Conservation (phyloP, 2,329 filamentous ascomycete genomes). For the Xylaria hypoxylon region DNA sequence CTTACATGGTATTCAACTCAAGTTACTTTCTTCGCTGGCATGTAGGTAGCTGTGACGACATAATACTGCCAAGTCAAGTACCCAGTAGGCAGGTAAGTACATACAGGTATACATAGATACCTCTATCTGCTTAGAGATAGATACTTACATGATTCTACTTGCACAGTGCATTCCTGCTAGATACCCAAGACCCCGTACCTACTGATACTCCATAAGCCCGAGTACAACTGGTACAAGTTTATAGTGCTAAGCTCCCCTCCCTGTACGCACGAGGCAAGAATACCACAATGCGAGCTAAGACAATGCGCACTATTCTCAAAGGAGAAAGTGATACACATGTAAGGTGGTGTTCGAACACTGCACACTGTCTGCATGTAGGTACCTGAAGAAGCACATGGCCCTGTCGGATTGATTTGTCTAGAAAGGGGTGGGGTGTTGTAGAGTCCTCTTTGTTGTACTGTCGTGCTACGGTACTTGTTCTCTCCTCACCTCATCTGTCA, state of each 20-base stretch:
- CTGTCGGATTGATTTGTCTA: conserved; percentile 31
- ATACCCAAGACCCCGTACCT: too few species aligned
- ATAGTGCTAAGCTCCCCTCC: conserved; percentile 13
- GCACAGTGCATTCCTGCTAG: background rate
- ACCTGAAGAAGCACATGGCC: conserved; percentile 39
- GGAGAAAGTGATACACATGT: conserved; percentile 33
- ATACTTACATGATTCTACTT: too few species aligned
- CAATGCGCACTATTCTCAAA: conserved; percentile 30
- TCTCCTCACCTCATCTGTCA: conserved; percentile 34
- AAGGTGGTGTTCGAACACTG: conserved; percentile 21
- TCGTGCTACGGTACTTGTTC: conserved; percentile 13
- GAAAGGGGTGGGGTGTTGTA: conserved; percentile 31
- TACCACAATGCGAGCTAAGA: conserved; percentile 27
- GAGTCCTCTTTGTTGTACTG: conserved; percentile 19
- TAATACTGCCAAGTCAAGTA: too few species aligned
- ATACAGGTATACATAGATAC: too few species aligned
- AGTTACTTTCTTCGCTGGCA: too few species aligned
- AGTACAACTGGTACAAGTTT: conserved; percentile 24
- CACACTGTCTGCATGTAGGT: conserved; percentile 35
- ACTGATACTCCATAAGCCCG: conserved; percentile 30
- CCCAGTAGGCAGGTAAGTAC: background rate
- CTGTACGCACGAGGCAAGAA: conserved; percentile 33
- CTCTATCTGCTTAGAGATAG: too few species aligned
- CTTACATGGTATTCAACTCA: too few species aligned
- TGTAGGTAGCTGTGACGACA: too few species aligned